Evolutionary conservation across 164 flowering plant genomes (phyloP).

Genomic region (Saururus chinensis): DNA sequence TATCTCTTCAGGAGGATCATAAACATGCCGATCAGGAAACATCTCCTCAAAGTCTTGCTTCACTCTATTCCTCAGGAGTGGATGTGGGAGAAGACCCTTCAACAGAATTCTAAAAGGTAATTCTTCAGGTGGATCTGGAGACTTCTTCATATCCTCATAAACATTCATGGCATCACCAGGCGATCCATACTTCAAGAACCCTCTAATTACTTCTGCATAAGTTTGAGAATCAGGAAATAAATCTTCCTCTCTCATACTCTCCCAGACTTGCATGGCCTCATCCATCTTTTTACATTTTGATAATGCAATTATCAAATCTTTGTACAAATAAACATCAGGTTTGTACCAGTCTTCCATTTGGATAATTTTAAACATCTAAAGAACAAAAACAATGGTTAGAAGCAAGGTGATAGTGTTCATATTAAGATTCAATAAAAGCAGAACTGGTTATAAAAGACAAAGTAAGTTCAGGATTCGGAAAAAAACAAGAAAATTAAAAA

Average conservation of each 20-base stretch:
- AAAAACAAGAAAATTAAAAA: neutral
- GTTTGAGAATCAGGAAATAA: constrained; percentile 82
- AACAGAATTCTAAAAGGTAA: constrained; percentile 78
- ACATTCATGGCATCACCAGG: constrained; percentile 96
- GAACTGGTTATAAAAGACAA: neutral
- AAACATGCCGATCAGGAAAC: constrained; percentile 71
- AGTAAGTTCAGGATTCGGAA: neutral
- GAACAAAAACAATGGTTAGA: constrained; percentile 1
- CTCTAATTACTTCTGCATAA: constrained; percentile 73
- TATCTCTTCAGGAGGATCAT: constrained; percentile 94
- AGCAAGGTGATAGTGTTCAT: constrained; percentile 2
- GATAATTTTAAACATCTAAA: constrained; percentile 62
- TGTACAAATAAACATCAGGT: constrained; percentile 74
- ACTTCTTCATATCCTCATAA: constrained; percentile 85
- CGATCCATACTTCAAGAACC: constrained; percentile 71
- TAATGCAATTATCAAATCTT: constrained; percentile 68
- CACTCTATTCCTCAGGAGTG: constrained; percentile 72
- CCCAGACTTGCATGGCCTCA: constrained; percentile 81
- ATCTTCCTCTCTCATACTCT: constrained; percentile 62
- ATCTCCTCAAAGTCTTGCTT: constrained; percentile 91
- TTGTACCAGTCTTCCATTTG: constrained; percentile 78
- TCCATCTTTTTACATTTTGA: constrained; percentile 67
- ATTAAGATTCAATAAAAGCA: neutral
- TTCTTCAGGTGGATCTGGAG: constrained; percentile 90
- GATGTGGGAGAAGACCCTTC: constrained; percentile 89